Percentiles rank a stretch among this genome's conserved stretches.
phyloP scores from a whole-genome alignment of 192 early-diverging fungal genomes.

The Borealophlyctis nickersoniae region DNA sequence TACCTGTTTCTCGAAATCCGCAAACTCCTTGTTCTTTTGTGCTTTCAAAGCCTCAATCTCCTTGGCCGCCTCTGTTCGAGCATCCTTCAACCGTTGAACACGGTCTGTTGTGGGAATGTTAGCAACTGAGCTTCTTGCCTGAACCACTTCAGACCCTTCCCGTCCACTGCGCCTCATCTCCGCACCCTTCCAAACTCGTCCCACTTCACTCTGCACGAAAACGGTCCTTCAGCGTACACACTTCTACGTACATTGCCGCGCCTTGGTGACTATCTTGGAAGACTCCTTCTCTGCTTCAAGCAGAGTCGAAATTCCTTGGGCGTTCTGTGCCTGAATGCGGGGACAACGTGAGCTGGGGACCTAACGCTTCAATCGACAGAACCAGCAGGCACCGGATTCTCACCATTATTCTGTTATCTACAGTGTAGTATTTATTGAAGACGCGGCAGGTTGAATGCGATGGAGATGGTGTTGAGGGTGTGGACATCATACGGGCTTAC shows the following conservation, averaged over 20 bases:
- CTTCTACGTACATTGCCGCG: constrained; percentile 86
- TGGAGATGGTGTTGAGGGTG: neutral
- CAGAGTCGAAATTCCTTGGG: constrained; percentile 92
- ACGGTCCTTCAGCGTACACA: too few relatives aligned
- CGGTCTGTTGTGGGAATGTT: constrained; percentile 57
- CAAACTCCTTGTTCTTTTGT: constrained; percentile 79
- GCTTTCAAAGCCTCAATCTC: constrained; percentile 85
- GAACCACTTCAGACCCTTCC: neutral
- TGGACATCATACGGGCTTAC: neutral
- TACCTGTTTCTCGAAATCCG: constrained; percentile 69
- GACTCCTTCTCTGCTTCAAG: constrained; percentile 98
- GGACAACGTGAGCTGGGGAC: neutral
- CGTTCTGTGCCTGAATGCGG: constrained; percentile 50
- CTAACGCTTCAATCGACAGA: neutral
- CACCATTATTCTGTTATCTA: neutral
- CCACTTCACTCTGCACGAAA: too few relatives aligned
- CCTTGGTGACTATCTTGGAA: constrained; percentile 86
- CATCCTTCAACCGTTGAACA: constrained; percentile 88
- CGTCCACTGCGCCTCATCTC: neutral
- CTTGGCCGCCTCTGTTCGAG: constrained; percentile 88
- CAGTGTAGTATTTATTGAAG: neutral
- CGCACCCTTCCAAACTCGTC: too few relatives aligned
- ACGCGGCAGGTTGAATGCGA: neutral
- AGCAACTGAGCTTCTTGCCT: neutral
- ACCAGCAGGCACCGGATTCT: constrained; percentile 1